Evolutionary conservation across 208 protist genomes (phyloP), one percentile per base, ranked within the genome.

Genomic region (Angomonas deanei): DNA sequence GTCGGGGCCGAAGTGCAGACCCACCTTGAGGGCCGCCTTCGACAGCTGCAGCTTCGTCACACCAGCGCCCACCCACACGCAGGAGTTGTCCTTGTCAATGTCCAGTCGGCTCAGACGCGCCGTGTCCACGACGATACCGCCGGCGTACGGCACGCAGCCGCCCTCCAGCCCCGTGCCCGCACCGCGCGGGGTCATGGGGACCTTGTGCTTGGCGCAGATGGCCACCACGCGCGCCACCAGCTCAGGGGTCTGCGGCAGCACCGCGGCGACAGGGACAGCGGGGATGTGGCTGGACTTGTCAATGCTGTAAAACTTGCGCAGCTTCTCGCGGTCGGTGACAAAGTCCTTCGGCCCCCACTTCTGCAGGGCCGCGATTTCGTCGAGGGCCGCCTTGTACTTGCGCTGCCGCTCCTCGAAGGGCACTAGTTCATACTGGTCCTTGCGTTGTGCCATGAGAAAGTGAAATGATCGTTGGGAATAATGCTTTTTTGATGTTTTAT

Each of bases 11-110:
- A 79, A 74, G 39, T 47, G 34, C 23, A 79, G 61, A 15, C 73
- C 73, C 56, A 26, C 53, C 46, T 66, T 47, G 30, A 61, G 31
- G n/a, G 53, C 61, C 21, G 42, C 59, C 46, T 71, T 66, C 39
- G 60, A 3, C 49, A 79, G 56, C 11, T 61, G 24, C 24, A 74
- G 38, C 58, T 79, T 79, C 42, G 21, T 33, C 57, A 70, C 66
- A 24, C 73, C 73, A 38, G 61, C 73, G 28, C 73, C 73, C 15
- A 74, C 73, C 73, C 67, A 79, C 50, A 73, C 66, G 54, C 61
- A 74, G 21, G 64, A 23, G 58, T 79, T 79, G 3, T 61, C 61
- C 15, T 39, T 39, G 47, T 79, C 68, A 46, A 74, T 62, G 21
- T 70, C 61, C 19, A 74, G 61, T 11, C 68, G 6, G 19, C 48